Evolutionary conservation across 2,329 filamentous ascomycete species (phyloP).

Genomic region (Coniochaeta ligniaria): DNA sequence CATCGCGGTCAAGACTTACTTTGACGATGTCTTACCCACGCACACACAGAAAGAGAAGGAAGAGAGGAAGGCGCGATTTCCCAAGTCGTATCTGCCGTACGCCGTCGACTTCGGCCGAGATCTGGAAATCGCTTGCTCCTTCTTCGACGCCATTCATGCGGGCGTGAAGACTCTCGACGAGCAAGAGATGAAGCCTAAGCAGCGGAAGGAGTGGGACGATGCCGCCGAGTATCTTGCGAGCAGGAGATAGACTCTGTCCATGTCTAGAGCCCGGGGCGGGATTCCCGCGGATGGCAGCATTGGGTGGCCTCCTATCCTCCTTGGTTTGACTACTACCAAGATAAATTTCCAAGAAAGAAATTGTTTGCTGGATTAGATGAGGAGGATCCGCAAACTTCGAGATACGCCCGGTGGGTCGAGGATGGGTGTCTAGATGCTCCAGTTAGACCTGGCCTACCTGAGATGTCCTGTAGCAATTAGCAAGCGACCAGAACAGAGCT

Average conservation of each 20-base stretch:
- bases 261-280: neutral
- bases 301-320: neutral
- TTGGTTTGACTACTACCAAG: neutral
- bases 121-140: slow-evolving; percentile 47
- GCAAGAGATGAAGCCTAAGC: slow-evolving; percentile 36
- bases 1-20: slow-evolving; percentile 72
- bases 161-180: slow-evolving; percentile 48
- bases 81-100: slow-evolving; percentile 47
- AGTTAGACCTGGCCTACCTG: neutral
- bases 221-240: slow-evolving; percentile 46
- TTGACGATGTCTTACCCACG: slow-evolving; percentile 38
- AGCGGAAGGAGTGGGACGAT: slow-evolving; percentile 46
- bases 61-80: slow-evolving; percentile 41
- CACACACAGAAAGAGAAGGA: slow-evolving; percentile 10
- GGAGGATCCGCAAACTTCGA: neutral
- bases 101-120: slow-evolving; percentile 53
- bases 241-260: slow-evolving; percentile 15
- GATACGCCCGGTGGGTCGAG: neutral
- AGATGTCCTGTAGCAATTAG: neutral
- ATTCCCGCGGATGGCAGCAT: neutral
- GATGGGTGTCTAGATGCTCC: neutral
- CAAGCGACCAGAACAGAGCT: neutral
- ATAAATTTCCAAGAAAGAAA: neutral
- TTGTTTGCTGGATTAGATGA: neutral
- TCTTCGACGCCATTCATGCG: slow-evolving; percentile 50